A percentile compares a stretch with the other conserved stretches of the same genome.
These are phyloP conservation scores for Pachysandra terminalis DNA, from an alignment of 164 flowering plant genomes.

Conservation along the genomic window DNA sequence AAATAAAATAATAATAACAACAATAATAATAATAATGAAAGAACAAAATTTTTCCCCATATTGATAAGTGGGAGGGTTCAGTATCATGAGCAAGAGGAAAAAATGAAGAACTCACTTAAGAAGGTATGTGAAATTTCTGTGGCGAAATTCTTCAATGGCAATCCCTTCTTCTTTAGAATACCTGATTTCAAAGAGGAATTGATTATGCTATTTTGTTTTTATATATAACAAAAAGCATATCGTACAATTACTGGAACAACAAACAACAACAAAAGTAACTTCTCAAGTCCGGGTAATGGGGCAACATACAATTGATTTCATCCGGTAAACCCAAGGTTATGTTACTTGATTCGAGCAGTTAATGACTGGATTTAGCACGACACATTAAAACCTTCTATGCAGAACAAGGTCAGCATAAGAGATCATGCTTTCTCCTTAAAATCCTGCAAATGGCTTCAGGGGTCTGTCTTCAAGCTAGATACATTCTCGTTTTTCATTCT, in stretches of 20 bases:
- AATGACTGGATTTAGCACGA: background rate
- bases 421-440: background rate
- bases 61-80: background rate
- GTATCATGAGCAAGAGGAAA: background rate
- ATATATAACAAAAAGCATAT: background rate
- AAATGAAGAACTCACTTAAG: constrained; percentile 52
- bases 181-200: constrained; percentile 33
- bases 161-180: constrained; percentile 95
- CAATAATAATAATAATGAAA: no score
- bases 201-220: background rate
- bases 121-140: constrained; percentile 79
- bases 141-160: constrained; percentile 37
- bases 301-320: no score
- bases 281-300: no score
- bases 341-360: background rate
- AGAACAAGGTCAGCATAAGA: background rate
- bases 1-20: no score
- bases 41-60: no score
- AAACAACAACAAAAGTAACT: no score
- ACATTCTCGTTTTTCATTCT: no score
- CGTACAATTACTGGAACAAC: background rate
- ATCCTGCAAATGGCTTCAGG: no score
- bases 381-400: background rate
- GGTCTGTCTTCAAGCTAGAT: no score
- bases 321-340: no score